Conservation (phyloP, 2,329 filamentous ascomycete genomes). For the Fusarium xyrophilum region DNA sequence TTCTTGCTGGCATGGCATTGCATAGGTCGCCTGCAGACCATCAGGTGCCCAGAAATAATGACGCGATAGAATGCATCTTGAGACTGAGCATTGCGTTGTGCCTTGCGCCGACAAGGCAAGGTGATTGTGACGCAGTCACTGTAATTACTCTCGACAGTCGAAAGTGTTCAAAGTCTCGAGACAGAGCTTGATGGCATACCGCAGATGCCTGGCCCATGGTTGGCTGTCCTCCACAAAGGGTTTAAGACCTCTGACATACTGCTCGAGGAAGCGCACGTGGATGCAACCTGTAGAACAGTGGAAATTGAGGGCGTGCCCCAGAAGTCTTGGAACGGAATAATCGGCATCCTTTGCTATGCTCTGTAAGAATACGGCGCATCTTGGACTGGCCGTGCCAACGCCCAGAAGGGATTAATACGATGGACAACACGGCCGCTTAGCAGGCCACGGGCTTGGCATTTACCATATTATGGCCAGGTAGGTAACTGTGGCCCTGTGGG, state of each 20-base stretch:
- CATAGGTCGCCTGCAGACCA: constrained; percentile 38
- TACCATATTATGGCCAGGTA: constrained; percentile 16
- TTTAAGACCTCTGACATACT: constrained; percentile 30
- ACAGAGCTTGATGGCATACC: constrained; percentile 28
- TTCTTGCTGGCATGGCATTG: constrained; percentile 38
- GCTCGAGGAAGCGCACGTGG: constrained; percentile 35
- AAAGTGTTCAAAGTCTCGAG: constrained; percentile 22
- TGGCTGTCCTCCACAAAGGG: constrained; percentile 32
- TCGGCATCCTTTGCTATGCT: constrained; percentile 37
- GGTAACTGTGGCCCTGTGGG: constrained; percentile 1
- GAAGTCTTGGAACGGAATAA: constrained; percentile 43
- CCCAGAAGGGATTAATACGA: constrained; percentile 34
- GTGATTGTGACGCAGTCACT: constrained; percentile 23
- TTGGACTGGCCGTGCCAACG: constrained; percentile 28
- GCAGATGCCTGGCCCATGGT: constrained; percentile 30
- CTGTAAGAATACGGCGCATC: constrained; percentile 26
- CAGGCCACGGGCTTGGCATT: constrained; percentile 29
- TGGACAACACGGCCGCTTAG: constrained; percentile 23
- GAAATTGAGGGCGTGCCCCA: constrained; percentile 40
- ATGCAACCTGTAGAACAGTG: constrained; percentile 34
- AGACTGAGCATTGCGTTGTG: constrained; percentile 39
- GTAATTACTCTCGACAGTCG: constrained; percentile 15
- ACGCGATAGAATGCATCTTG: constrained; percentile 40
- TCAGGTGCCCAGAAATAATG: constrained; percentile 40
- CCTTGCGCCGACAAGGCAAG: constrained; percentile 26